Evolutionary conservation across 495 filamentous ascomycete genomes (phyloP).

Genomic region (Aspergillus haitiensis): DNA sequence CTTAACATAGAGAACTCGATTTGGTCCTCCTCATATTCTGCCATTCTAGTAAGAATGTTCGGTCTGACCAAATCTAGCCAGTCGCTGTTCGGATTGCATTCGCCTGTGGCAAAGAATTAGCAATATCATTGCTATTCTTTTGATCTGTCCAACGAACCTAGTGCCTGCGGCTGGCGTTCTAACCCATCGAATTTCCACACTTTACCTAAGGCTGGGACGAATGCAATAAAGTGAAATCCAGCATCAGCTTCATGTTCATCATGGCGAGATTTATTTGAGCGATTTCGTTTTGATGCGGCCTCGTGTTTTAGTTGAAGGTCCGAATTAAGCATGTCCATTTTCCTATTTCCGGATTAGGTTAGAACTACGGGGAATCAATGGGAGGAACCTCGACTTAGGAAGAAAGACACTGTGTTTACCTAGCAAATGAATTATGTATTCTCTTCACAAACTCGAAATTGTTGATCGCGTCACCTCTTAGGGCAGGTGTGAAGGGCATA

Average conservation of each 20-base stretch:
- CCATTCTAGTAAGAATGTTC: slow-evolving; percentile 52
- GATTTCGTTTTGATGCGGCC: slow-evolving; percentile 47
- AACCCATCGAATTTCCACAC: slow-evolving; percentile 94
- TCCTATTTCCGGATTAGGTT: slow-evolving; percentile 38
- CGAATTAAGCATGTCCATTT: slow-evolving; percentile 75
- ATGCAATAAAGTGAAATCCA: slow-evolving; percentile 86
- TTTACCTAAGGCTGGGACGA: slow-evolving; percentile 69
- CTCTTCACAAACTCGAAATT: slow-evolving; percentile 74
- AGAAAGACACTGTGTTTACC: slow-evolving; percentile 51
- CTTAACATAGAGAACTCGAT: slow-evolving; percentile 60
- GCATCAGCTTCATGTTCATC: slow-evolving; percentile 50
- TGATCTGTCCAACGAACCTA: slow-evolving; percentile 54
- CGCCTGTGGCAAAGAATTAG: slow-evolving; percentile 25
- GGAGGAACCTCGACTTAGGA: neutral
- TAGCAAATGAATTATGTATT: slow-evolving; percentile 84
- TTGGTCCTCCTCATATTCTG: slow-evolving; percentile 52
- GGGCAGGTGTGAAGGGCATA: slow-evolving; percentile 61
- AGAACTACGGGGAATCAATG: neutral
- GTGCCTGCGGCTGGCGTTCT: slow-evolving; percentile 65
- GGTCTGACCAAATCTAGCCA: slow-evolving; percentile 53
- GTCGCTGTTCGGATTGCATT: slow-evolving; percentile 37
- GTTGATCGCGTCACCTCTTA: slow-evolving; percentile 72
- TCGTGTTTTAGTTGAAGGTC: slow-evolving; percentile 71
- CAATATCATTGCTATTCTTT: neutral
- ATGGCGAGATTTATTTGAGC: slow-evolving; percentile 33